Base-by-base conservation (phyloP, 2,329 filamentous ascomycete genomes). In the Teratosphaeria nubilosa region DNA sequence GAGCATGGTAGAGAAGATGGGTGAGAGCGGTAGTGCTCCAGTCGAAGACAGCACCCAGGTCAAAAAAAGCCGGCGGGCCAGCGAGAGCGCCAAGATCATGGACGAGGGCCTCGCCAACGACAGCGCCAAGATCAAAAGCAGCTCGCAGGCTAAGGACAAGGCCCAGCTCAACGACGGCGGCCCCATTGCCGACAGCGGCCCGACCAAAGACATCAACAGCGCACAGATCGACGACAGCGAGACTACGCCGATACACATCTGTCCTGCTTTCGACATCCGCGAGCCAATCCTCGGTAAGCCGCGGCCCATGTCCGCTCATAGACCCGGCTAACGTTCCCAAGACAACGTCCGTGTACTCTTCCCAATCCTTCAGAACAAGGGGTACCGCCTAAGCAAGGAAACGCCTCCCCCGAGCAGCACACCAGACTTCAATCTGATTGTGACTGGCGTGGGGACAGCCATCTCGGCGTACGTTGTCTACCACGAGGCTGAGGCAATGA, bases 241-340 rank as follows among this genome's bases (percentile, higher is more conserved):
- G 34, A 41, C 34, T 41, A n/a, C 13, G 34, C 11, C 34, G 13
- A 41, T 41, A 41, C 34, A 41, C 16, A n/a, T 37, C 34, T 37
- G 34, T 37, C 34, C 34, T 37, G 16, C 31, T 5, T 53, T 57
- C 20, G 25, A 57, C 56, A 30, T 57, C 14, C 56, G 56, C 50
- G 56, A 24, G 48, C 56, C 53, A 48, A 57, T 57, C 32, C 51
- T 57, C 24, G 80, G 81, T 77, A 81, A 77, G 45, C 80, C 34
- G 16, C 11, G 16, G 13, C 34, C 34, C 34, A 3, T 5, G 5
- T 10, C 13, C 13, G 13, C 34, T 16, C 34, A 37, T 14, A 41
- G 13, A 16, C 16, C 16, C 13, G 14, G 34, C 34, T 41, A 41
- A 41, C 16, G 34, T 41, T 5, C 34, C 16, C 34, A 14, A 41